Conservation (phyloP, 176 grass and related monocot species). For the Paspalum notatum region DNA sequence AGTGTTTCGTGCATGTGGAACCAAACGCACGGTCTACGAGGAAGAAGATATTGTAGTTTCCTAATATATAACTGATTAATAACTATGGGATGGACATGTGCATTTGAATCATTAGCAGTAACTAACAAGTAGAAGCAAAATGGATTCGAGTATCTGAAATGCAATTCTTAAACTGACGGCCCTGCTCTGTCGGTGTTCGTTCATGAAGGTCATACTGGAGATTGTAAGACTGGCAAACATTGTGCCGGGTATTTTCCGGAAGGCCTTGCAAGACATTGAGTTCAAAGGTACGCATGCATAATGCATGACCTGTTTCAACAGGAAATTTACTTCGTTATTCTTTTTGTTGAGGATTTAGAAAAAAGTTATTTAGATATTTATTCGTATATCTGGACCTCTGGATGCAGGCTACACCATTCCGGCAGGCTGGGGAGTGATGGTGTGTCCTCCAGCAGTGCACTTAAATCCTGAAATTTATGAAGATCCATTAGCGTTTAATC, state of each 20-base stretch:
- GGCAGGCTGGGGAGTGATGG: conserved; percentile 83
- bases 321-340: neutral
- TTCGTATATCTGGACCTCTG: conserved; percentile 2
- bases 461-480: conserved; percentile 76
- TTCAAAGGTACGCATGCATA: conserved; percentile 60
- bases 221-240: conserved; percentile 78
- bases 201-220: conserved; percentile 65
- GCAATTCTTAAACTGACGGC: conserved; percentile 14
- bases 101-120: neutral
- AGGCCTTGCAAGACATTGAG: conserved; percentile 71
- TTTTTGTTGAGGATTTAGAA: neutral
- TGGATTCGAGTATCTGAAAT: neutral
- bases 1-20: conserved; percentile 19
- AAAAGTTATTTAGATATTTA: neutral
- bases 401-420: conserved; percentile 79
- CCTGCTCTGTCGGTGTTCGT: neutral
- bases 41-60: conserved; percentile 16
- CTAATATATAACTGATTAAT: neutral
- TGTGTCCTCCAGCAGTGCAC: conserved; percentile 84
- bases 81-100: neutral
- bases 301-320: neutral
- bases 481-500: conserved; percentile 77
- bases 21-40: conserved; percentile 10
- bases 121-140: conserved; percentile 11
- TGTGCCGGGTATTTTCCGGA: conserved; percentile 78